These are phyloP conservation scores for Pyrenophora teres DNA, from an alignment of 2,329 filamentous ascomycete genomes.

Conservation along the genomic window DNA sequence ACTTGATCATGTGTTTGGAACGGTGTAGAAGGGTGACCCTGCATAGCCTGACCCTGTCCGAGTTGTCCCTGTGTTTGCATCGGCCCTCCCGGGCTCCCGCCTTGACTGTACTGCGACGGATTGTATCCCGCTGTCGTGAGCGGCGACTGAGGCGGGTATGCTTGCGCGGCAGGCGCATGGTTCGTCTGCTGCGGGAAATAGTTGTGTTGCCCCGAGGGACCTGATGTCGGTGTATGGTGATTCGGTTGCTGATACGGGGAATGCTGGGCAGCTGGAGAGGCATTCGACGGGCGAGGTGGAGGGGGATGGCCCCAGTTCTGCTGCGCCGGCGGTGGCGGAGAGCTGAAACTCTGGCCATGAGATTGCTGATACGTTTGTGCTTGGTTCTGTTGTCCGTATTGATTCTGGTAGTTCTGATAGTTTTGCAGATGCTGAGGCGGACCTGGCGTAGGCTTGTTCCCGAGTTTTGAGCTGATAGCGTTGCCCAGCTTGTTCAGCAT, in stretches of 20 bases:
- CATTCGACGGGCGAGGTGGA: slow-evolving; percentile 21
- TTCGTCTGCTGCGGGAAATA: slow-evolving; percentile 33
- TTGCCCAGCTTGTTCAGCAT: slow-evolving; percentile 45
- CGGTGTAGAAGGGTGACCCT: slow-evolving; percentile 9
- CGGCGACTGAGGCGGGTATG: slow-evolving; percentile 22
- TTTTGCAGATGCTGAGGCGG: slow-evolving; percentile 39
- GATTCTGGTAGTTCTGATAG: slow-evolving; percentile 41
- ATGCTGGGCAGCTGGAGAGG: slow-evolving; percentile 31
- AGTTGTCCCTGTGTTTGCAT: slow-evolving; percentile 18
- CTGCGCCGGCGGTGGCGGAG: slow-evolving; percentile 20
- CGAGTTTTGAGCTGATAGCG: slow-evolving; percentile 42
- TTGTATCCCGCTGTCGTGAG: slow-evolving; percentile 16
- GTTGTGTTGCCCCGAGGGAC: slow-evolving; percentile 29
- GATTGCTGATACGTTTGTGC: slow-evolving; percentile 25
- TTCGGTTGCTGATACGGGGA: slow-evolving; percentile 32
- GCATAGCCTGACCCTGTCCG: slow-evolving; percentile 11
- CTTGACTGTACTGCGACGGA: slow-evolving; percentile 18
- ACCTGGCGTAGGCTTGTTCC: slow-evolving; percentile 29
- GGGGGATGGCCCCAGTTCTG: slow-evolving; percentile 23
- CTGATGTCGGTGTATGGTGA: slow-evolving; percentile 29
- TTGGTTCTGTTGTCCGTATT: slow-evolving; percentile 28
- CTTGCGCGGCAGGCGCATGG: slow-evolving; percentile 9
- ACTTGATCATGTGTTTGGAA: slow-evolving; percentile 12
- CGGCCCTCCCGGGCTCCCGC: slow-evolving; percentile 9
- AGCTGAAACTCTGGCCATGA: slow-evolving; percentile 17